Base-by-base conservation (phyloP, 1,139 yeast species). In the Saccharomyces hybrid region DNA sequence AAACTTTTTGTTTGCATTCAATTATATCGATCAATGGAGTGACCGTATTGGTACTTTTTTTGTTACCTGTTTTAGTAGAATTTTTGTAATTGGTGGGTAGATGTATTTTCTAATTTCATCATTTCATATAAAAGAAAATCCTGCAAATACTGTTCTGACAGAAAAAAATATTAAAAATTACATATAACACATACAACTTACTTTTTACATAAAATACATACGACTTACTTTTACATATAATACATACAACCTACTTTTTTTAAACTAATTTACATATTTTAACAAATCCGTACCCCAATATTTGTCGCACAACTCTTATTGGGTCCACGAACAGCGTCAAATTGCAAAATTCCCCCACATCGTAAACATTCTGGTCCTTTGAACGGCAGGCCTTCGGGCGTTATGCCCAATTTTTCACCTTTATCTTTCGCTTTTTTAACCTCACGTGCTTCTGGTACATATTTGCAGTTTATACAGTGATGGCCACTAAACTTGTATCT, bases 381-480 rank as follows among this genome's bases (percentile, higher is more conserved):
- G 23, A 58, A 55, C 3, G 57, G 51, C 46, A n/a, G 25, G 5
- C 62, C 65, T 38, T 60, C 57, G 3, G 58, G 56, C 1, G 60
- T 50, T 14, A 52, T 14, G 23, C 53, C 57, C 13, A 50, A 38
- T 47, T 54, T 55, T 32, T 57, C 57, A 14, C 62, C 60, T 28
- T 54, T 54, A 23, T 48, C 42, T 51, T 58, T 54, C 11, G 61
- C 60, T 42, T 54, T 58, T 52, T 57, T 58, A 1, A 60, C 52
- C 41, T 61, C 64, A 34, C 64, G 55, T n/a, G 64, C 61, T 48
- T 64, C 66, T 3, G 67, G 67, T 3, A 64, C 62, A 53, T 61
- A 62, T 32, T 59, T 60, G 47, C 67, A 64, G 32, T 54, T 55
- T 16, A 59, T 34, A 38, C 67, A 64, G 44, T 64, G 57, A 46